Base-by-base conservation (phyloP, 768 basidiomycete genomes). In the Phanerochaete carnosa region DNA sequence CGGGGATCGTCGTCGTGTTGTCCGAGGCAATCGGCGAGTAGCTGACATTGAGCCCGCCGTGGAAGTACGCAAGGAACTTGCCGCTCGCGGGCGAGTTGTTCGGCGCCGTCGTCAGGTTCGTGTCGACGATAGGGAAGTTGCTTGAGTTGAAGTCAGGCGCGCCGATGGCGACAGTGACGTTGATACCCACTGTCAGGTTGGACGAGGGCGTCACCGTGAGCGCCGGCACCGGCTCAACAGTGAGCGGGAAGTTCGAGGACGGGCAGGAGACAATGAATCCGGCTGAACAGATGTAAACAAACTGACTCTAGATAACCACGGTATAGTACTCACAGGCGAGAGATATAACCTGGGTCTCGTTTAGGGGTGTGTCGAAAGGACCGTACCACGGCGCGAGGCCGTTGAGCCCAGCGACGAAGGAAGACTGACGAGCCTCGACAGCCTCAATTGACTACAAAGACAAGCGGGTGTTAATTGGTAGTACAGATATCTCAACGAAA, bases 201-300 rank as follows among this genome's bases (percentile, higher is more conserved):
- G 12, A 26, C 2, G 66, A 51, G 29, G 59, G 59, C 32, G 69
- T 68, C 39, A 73, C 53, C 8, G 70, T 67, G 30, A 84, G 74
- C 11, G 74, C 68, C 13, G 82, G 80, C 77, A 81, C 80, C 11
- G 77, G 74, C 57, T 72, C 76, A 67, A 81, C 76, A 19, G 81
- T 78, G 9, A 84, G 73, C 23, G 76, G 61, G 2, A 79, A 74
- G 73, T 83, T 85, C 61, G 73, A 63, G 7, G 71, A 58, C 2
- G 84, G 83, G 73, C 84, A 86, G 2, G 66, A 65, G 32, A 65
- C 73, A 74, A 84, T 82, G 70, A 81, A 80, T 16, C 56, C 58
- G 64, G 69, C 79, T 75, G 66, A 76, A 46, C 75, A 75, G 61
- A 67, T 26, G 8, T 29, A 57, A 11, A 11, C 19, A 49, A 23